These are phyloP conservation scores for Ogataea naganishii DNA, from an alignment of 805 yeast species.

Conservation along the genomic window DNA sequence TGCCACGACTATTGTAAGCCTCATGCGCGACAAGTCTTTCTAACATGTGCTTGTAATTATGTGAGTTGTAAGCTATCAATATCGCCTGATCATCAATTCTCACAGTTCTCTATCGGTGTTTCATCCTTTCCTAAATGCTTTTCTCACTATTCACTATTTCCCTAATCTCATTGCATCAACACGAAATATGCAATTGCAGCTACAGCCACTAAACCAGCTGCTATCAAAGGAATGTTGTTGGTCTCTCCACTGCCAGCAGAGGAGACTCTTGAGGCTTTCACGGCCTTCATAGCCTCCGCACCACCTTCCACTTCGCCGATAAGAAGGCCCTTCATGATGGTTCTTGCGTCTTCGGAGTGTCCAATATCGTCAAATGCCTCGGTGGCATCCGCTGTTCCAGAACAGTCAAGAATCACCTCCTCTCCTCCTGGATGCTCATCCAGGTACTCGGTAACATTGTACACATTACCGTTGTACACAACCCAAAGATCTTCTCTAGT, in stretches of 20 bases:
- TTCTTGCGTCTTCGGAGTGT: conserved; percentile 93
- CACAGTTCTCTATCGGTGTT: too few species aligned
- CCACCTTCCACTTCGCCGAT: conserved; percentile 75
- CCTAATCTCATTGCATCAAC: too few species aligned
- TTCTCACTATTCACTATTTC: too few species aligned
- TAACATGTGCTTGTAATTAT: too few species aligned
- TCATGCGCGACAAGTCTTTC: too few species aligned
- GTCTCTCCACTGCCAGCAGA: conserved; percentile 14
- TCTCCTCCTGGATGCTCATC: conserved; percentile 72
- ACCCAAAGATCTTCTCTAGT: conserved; percentile 79
- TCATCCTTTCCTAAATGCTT: too few species aligned
- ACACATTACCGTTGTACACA: conserved; percentile 72
- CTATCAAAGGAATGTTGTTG: conserved; percentile 21
- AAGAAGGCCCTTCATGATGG: conserved; percentile 53
- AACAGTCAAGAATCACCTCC: conserved; percentile 69
- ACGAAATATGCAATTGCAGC: too few species aligned
- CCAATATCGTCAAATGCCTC: conserved; percentile 83
- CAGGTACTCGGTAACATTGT: conserved; percentile 63
- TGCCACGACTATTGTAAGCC: too few species aligned
- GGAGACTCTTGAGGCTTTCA: conserved; percentile 12
- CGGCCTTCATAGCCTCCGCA: conserved; percentile 40
- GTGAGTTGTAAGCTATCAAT: too few species aligned
- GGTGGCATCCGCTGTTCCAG: conserved; percentile 70
- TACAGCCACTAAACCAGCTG: conserved; percentile 26
- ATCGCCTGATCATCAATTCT: too few species aligned